Evolutionary conservation across 768 basidiomycete species (phyloP), one percentile per base, ranked within the genome.

Genomic region (Gloeostereum incarnatum): DNA sequence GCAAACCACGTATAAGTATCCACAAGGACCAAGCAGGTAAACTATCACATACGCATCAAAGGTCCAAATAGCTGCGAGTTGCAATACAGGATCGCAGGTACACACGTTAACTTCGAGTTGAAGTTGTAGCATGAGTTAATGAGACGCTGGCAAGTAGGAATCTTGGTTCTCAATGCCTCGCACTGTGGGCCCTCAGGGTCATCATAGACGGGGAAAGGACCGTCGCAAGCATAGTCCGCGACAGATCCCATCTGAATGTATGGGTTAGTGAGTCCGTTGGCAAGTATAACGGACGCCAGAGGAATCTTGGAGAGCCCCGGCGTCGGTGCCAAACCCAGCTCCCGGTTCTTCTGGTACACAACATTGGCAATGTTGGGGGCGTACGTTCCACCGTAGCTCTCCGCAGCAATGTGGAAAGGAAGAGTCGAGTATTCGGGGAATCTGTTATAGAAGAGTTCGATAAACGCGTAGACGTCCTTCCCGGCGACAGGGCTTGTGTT

Each of bases 201-300:
- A 43, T 80, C 74, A 41, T 78, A 93, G 6, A 94, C 71, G 0
- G 86, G 77, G 57, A 83, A 93, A 4, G 84, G 83, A 4, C 85
- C 84, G 7, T 82, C 69, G 51, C 89, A 92, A 10, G 75, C 79
- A 49, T 78, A 90, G 45, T 94, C 91, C 1, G 88, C 81, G 16
- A 96, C 63, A 24, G 77, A 69, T 3, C 71, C 79, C 63, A 88
- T 79, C 53, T 98, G 94, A 29, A 76, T 61, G 50, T 75, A 78
- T 6, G 88, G 86, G 48, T 93, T 82, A 1, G 89, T 91, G 35
- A 85, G 63, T 7, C 88, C 93, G 53, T 92, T 96, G 3, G 82
- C 94, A 36, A 97, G 73, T 45, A 97, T 69, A 34, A 98, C 60
- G 0, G 84, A 89, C 21, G 72, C 77, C 22, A 94, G 71, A 61